These are phyloP conservation scores for Cardamine chenopodiifolia DNA, from an alignment of 345 rosid species.

Conservation along the genomic window DNA sequence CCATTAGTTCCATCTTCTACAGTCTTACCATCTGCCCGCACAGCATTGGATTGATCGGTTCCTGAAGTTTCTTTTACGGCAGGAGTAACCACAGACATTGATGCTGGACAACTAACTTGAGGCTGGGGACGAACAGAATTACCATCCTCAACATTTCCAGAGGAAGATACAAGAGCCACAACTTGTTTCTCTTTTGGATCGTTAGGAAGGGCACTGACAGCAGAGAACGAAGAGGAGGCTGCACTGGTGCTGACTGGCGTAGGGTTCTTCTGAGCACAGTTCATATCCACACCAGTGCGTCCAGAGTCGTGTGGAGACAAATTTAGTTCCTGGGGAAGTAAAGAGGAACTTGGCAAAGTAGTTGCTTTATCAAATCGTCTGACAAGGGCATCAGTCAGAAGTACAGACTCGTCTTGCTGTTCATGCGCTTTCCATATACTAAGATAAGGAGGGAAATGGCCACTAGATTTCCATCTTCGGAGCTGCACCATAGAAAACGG, in stretches of 20 bases:
- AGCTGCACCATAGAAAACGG: slow-evolving; percentile 77
- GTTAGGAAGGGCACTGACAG: slow-evolving; percentile 41
- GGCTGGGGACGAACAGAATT: slow-evolving; percentile 44
- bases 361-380: slow-evolving; percentile 47
- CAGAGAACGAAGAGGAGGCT: slow-evolving; percentile 45
- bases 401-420: slow-evolving; percentile 63
- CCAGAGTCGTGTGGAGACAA: slow-evolving; percentile 24
- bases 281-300: slow-evolving; percentile 38
- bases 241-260: slow-evolving; percentile 43
- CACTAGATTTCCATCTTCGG: slow-evolving; percentile 69
- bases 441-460: slow-evolving; percentile 73
- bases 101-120: slow-evolving; percentile 44
- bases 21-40: slow-evolving; percentile 48
- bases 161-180: slow-evolving; percentile 36
- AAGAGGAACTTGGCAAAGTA: slow-evolving; percentile 37
- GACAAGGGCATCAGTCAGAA: slow-evolving; percentile 73
- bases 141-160: slow-evolving; percentile 43
- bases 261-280: slow-evolving; percentile 41
- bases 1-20: slow-evolving; percentile 50
- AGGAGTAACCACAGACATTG: slow-evolving; percentile 41
- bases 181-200: slow-evolving; percentile 43
- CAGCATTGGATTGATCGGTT: slow-evolving; percentile 45
- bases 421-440: slow-evolving; percentile 75
- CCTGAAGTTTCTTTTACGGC: slow-evolving; percentile 39
- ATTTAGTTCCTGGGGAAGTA: slow-evolving; percentile 28